These are phyloP conservation scores for Venturiaceae sp. DNA, from an alignment of 2,329 filamentous ascomycete genomes.

Conservation along the genomic window DNA sequence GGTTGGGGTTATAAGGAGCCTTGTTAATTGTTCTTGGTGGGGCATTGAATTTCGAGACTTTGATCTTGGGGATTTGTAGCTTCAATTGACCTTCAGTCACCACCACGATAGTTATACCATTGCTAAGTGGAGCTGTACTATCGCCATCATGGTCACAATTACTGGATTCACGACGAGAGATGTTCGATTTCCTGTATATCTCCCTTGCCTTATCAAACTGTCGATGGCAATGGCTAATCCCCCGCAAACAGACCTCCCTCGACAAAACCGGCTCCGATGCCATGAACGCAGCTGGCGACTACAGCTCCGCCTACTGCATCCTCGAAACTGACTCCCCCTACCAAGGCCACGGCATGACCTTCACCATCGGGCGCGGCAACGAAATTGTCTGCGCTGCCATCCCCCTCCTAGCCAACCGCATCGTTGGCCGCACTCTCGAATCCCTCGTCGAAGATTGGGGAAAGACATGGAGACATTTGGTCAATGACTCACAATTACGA, in stretches of 20 bases:
- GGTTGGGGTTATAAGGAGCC: background rate
- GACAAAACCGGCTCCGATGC: slow-evolving; percentile 95
- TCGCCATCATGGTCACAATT: slow-evolving; percentile 33
- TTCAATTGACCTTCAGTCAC: background rate
- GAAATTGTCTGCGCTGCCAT: slow-evolving; percentile 87
- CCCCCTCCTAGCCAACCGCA: slow-evolving; percentile 63
- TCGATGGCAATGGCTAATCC: slow-evolving; percentile 10
- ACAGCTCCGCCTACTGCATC: slow-evolving; percentile 91
- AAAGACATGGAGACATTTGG: slow-evolving; percentile 83
- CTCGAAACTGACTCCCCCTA: slow-evolving; percentile 66
- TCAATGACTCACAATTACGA: slow-evolving; percentile 79
- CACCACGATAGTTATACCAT: background rate
- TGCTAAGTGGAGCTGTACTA: background rate
- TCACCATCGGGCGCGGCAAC: slow-evolving; percentile 83
- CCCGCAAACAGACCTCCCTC: slow-evolving; percentile 58
- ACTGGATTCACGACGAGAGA: slow-evolving; percentile 35
- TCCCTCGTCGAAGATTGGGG: slow-evolving; percentile 75
- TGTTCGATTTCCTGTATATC: slow-evolving; percentile 36
- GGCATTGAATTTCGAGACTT: background rate
- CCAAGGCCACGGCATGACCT: slow-evolving; percentile 74
- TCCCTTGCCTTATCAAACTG: background rate
- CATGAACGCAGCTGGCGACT: slow-evolving; percentile 91
- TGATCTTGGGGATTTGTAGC: background rate
- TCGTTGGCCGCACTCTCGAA: slow-evolving; percentile 65
- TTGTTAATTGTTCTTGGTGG: background rate